These are phyloP conservation scores for Mycena crocata DNA, from an alignment of 768 basidiomycete species.

Conservation along the genomic window DNA sequence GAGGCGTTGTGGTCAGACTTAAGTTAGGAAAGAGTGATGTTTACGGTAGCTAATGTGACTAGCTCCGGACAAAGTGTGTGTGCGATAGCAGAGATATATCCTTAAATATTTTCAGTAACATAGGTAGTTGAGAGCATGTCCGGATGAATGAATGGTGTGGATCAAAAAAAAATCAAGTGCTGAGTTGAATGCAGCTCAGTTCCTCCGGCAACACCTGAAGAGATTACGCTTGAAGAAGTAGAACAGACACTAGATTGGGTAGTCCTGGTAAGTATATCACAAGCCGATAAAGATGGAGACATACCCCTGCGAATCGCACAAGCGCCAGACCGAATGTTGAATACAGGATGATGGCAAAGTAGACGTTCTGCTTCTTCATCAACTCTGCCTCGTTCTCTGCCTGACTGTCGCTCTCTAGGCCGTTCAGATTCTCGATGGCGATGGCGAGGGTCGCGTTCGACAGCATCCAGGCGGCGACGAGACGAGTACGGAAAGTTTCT, in stretches of 20 bases:
- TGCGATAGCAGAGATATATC: slow-evolving; percentile 22
- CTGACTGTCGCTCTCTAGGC: slow-evolving; percentile 22
- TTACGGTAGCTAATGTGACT: too few species aligned
- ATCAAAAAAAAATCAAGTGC: slow-evolving; percentile 4
- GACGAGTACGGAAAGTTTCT: slow-evolving; percentile 83
- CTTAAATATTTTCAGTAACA: slow-evolving; percentile 34
- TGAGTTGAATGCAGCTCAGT: slow-evolving; percentile 45
- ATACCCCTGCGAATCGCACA: slow-evolving; percentile 68
- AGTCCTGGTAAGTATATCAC: not conserved
- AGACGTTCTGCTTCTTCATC: slow-evolving; percentile 59
- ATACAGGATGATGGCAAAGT: slow-evolving; percentile 71
- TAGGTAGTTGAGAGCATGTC: slow-evolving; percentile 18
- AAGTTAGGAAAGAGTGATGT: too few species aligned
- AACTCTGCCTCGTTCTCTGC: slow-evolving; percentile 16
- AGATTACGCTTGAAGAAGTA: slow-evolving; percentile 77
- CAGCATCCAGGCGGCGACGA: slow-evolving; percentile 81
- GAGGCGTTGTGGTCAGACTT: too few species aligned
- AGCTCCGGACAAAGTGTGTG: not conserved
- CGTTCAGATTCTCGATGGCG: slow-evolving; percentile 70
- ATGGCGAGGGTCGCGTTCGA: slow-evolving; percentile 68
- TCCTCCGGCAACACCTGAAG: slow-evolving; percentile 73
- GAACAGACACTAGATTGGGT: slow-evolving; percentile 62
- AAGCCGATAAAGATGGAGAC: slow-evolving; percentile 36
- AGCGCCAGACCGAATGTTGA: slow-evolving; percentile 67
- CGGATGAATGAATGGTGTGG: slow-evolving; percentile 6